A percentile compares a stretch with the other conserved stretches of the same genome.
Conservation (phyloP, 768 basidiomycete species). For the Hypholoma fasciculare region DNA sequence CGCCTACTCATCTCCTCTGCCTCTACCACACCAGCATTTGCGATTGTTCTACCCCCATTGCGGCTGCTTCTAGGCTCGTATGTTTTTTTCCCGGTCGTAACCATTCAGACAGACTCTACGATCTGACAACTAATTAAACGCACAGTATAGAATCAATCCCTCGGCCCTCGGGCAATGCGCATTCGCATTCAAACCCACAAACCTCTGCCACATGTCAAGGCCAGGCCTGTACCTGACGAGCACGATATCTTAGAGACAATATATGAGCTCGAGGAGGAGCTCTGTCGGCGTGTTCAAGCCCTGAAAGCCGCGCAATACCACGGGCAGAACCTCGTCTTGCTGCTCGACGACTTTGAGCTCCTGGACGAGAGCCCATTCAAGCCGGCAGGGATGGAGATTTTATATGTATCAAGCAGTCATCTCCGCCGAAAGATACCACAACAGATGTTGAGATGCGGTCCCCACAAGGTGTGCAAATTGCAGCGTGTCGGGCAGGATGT, state of each 20-base stretch:
- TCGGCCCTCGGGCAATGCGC: conserved; percentile 45
- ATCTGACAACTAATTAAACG: too few relatives aligned
- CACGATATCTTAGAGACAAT: conserved; percentile 26
- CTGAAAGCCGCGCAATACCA: conserved; percentile 25
- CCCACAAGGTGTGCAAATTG: conserved; percentile 1
- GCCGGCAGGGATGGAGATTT: conserved; percentile 53
- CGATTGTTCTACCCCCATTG: too few relatives aligned
- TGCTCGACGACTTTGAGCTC: conserved; percentile 50
- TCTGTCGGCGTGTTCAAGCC: conserved; percentile 33
- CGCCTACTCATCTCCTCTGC: too few relatives aligned
- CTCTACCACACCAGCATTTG: too few relatives aligned
- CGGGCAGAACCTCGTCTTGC: conserved; percentile 26
- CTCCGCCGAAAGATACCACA: conserved; percentile 6
- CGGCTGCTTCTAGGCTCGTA: too few relatives aligned
- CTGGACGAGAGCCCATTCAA: conserved; percentile 37
- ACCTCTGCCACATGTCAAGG: conserved; percentile 50
- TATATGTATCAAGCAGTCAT: conserved; percentile 32
- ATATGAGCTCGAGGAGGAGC: conserved; percentile 34
- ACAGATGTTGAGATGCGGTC: neutral
- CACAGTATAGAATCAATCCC: too few relatives aligned
- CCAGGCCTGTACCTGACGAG: conserved; percentile 48
- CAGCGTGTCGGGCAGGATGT: neutral
- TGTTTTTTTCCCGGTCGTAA: too few relatives aligned
- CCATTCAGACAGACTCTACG: too few relatives aligned
- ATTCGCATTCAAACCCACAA: conserved; percentile 46